phyloP scores from a whole-genome alignment of 2,329 filamentous ascomycete genomes.

The Graphium sp. region DNA sequence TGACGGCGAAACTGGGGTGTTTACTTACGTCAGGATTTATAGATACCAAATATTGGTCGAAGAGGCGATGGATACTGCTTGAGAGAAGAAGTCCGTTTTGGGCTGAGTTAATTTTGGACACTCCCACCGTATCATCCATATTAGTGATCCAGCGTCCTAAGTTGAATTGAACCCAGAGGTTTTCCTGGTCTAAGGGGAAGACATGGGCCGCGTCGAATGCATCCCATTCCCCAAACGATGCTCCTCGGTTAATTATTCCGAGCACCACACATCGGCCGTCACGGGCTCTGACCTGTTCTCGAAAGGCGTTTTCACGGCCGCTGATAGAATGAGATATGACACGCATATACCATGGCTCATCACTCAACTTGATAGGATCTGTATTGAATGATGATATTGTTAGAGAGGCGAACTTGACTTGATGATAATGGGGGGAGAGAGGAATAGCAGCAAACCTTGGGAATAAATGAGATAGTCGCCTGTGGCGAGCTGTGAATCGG shows the following conservation, averaged over 20 bases:
- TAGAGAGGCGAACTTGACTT: too few relatives aligned
- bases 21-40: constrained; percentile 10
- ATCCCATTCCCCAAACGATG: constrained; percentile 4
- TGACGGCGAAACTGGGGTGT: too few relatives aligned
- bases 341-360: background rate
- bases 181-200: constrained; percentile 10
- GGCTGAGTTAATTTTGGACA: constrained; percentile 8
- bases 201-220: constrained; percentile 11
- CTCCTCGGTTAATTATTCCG: background rate
- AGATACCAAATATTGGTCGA: constrained; percentile 9
- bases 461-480: background rate
- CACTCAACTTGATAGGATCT: background rate
- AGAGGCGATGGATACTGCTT: constrained; percentile 7
- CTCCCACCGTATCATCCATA: constrained; percentile 3
- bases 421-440: too few relatives aligned
- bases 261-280: constrained; percentile 1
- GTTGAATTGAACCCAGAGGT: constrained; percentile 7
- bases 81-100: constrained; percentile 13
- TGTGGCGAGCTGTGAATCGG: background rate
- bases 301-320: too few relatives aligned
- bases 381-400: background rate
- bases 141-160: constrained; percentile 4
- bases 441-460: background rate
- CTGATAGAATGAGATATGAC: background rate
- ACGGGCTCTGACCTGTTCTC: background rate